A percentile compares a stretch with the other conserved stretches of the same genome.
phyloP scores from a whole-genome alignment of 2,329 filamentous ascomycete genomes.

The Neonectria sp. region DNA sequence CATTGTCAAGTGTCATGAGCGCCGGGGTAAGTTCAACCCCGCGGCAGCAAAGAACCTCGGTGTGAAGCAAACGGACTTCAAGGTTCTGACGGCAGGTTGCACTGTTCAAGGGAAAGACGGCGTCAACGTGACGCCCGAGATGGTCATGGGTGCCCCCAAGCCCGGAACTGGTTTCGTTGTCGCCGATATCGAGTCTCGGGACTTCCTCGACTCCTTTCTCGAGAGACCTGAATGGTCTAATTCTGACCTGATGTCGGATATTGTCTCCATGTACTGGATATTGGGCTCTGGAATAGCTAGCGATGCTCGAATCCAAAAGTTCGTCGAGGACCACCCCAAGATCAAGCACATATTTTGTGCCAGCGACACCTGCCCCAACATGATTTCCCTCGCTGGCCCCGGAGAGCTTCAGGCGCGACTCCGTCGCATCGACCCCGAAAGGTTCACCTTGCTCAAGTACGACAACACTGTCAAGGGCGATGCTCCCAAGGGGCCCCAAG shows the following conservation, averaged over 20 bases:
- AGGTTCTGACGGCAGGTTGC: constrained; percentile 73
- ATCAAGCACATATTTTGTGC: constrained; percentile 86
- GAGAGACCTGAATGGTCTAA: constrained; percentile 80
- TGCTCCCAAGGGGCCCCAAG: constrained; percentile 44
- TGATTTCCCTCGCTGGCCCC: constrained; percentile 77
- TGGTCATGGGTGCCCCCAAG: constrained; percentile 81
- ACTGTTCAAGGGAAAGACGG: constrained; percentile 76
- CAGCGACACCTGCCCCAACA: constrained; percentile 81
- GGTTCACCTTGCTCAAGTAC: constrained; percentile 79
- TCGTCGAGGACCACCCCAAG: constrained; percentile 74
- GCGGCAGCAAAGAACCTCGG: constrained; percentile 75
- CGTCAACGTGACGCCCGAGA: constrained; percentile 82
- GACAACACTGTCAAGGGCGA: constrained; percentile 63
- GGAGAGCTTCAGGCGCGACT: constrained; percentile 79
- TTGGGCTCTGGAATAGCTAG: constrained; percentile 78
- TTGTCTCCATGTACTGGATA: constrained; percentile 85
- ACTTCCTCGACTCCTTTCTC: constrained; percentile 80
- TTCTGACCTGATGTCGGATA: constrained; percentile 73
- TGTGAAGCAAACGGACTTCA: constrained; percentile 72
- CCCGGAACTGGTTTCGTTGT: constrained; percentile 83
- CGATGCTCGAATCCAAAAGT: constrained; percentile 75
- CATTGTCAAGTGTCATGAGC: constrained; percentile 82
- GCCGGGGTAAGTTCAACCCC: constrained; percentile 85
- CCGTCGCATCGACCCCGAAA: constrained; percentile 78
- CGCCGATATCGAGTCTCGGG: constrained; percentile 80